phyloP scores from a whole-genome alignment of 306 rosid genomes.

The Arachis hypogaea region DNA sequence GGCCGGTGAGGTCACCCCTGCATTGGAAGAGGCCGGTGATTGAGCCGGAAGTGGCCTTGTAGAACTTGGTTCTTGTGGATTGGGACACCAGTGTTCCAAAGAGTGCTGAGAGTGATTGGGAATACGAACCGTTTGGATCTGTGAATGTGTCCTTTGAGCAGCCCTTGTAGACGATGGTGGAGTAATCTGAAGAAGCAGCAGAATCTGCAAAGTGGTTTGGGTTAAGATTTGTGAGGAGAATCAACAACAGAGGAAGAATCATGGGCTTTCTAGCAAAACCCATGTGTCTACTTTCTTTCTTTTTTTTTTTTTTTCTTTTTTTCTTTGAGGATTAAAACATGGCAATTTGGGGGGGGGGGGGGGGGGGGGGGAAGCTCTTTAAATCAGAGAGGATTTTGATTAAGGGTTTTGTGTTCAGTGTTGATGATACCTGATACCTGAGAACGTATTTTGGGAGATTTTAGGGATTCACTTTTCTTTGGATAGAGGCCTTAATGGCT shows the following conservation, averaged over 20 bases:
- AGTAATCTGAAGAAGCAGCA: conserved; percentile 53
- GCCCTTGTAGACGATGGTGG: conserved; percentile 83
- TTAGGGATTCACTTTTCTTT: conserved; percentile 40
- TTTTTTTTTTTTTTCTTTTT: too few species aligned
- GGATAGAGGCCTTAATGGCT: conserved; percentile 44
- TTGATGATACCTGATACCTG: too few species aligned
- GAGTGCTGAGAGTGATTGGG: conserved; percentile 79
- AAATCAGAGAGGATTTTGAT: neutral
- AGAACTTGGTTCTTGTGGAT: conserved; percentile 72
- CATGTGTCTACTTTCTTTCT: conserved; percentile 43
- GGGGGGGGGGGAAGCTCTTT: neutral
- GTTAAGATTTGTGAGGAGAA: conserved; percentile 40
- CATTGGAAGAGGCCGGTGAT: conserved; percentile 88
- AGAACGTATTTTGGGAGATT: neutral
- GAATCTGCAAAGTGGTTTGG: conserved; percentile 52
- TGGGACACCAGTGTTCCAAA: conserved; percentile 75
- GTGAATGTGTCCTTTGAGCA: conserved; percentile 78
- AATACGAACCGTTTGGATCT: conserved; percentile 85
- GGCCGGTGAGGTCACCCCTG: conserved; percentile 78
- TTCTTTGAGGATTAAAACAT: conserved; percentile 56
- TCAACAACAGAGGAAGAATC: conserved; percentile 41
- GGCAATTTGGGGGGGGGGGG: conserved; percentile 30
- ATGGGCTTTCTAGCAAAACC: conserved; percentile 46
- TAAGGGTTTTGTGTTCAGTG: neutral
- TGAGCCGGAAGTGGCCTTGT: conserved; percentile 70